Evolutionary conservation across 108 stramenopile species (phyloP).

Genomic region (Nitzschia inconspicua): DNA sequence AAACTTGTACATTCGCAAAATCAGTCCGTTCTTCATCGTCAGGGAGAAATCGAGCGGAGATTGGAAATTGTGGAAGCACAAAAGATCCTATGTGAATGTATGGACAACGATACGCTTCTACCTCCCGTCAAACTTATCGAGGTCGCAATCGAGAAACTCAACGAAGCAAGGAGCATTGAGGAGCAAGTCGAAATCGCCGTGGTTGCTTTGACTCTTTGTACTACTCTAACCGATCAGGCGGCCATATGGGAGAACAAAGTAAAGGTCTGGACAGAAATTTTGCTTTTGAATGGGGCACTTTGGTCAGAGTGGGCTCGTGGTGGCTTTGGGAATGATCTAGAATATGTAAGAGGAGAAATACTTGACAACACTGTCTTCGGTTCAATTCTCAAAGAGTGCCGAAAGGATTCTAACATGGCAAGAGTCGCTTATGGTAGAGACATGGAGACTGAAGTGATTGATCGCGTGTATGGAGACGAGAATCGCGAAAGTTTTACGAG

Average conservation of each 20-base stretch:
- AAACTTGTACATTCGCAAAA: constrained; percentile 13
- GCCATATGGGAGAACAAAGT: constrained; percentile 6
- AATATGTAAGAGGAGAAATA: not conserved
- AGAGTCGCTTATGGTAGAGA: constrained; percentile 24
- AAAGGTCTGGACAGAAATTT: constrained; percentile 25
- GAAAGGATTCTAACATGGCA: constrained; percentile 21
- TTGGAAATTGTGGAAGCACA: constrained; percentile 37
- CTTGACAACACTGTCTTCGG: constrained; percentile 31
- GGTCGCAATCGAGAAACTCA: constrained; percentile 21
- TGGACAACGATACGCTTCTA: constrained; percentile 10
- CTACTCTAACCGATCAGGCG: constrained; percentile 18
- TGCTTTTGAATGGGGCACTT: constrained; percentile 10
- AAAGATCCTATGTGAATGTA: constrained; percentile 11
- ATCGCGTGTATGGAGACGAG: constrained; percentile 12
- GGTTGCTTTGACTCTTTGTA: constrained; percentile 26
- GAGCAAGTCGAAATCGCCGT: constrained; percentile 23
- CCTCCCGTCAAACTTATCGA: constrained; percentile 22
- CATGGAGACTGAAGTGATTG: constrained; percentile 22
- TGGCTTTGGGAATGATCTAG: constrained; percentile 10
- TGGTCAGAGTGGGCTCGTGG: constrained; percentile 26
- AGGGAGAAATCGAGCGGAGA: constrained; percentile 12
- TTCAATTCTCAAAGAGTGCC: constrained; percentile 23
- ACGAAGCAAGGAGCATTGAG: constrained; percentile 9
- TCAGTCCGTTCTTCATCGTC: constrained; percentile 1
- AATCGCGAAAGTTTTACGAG: constrained; percentile 16